phyloP scores from a whole-genome alignment of 1,284 basidiomycete species.

The Ganoderma resinaceum region DNA sequence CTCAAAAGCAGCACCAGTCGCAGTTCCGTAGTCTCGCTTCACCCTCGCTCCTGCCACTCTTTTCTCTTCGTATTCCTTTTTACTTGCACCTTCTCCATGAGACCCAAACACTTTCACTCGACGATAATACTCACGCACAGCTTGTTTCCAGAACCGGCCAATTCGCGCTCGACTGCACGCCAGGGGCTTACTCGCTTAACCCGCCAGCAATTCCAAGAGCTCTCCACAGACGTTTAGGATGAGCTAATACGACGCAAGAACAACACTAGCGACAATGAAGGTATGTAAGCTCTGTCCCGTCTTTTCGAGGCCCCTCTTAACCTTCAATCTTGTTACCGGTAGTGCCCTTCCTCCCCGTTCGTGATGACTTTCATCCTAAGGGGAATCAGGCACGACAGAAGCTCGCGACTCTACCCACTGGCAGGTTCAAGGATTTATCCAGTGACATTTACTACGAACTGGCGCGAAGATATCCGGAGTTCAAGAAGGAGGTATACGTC shows the following conservation, averaged over 20 bases:
- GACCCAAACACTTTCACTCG: not conserved
- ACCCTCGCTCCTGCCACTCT: not conserved
- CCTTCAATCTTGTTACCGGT: constrained; percentile 10
- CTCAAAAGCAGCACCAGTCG: not conserved
- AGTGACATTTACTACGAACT: constrained; percentile 98
- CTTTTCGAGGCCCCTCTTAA: constrained; percentile 18
- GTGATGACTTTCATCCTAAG: constrained; percentile 98
- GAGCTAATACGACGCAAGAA: constrained; percentile 84
- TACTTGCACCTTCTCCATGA: not conserved
- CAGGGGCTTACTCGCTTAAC: constrained; percentile 92
- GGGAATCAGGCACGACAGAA: constrained; percentile 99
- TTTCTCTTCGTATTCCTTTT: not conserved
- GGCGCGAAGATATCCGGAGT: constrained; percentile 93
- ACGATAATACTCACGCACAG: constrained; percentile 3
- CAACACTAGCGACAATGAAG: constrained; percentile 65
- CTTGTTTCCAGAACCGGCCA: constrained; percentile 62
- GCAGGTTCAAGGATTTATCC: constrained; percentile 97
- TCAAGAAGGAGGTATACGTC: constrained; percentile 77
- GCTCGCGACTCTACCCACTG: constrained; percentile 91
- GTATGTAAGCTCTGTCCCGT: constrained; percentile 42
- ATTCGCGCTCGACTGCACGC: constrained; percentile 84
- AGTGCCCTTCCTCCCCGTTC: constrained; percentile 91
- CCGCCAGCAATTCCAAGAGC: constrained; percentile 90
- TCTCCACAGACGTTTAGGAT: constrained; percentile 95
- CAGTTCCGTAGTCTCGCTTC: not conserved